Evolutionary conservation across 306 rosid species (phyloP), one percentile per base, ranked within the genome.

Genomic region (Prunus mongolica): DNA sequence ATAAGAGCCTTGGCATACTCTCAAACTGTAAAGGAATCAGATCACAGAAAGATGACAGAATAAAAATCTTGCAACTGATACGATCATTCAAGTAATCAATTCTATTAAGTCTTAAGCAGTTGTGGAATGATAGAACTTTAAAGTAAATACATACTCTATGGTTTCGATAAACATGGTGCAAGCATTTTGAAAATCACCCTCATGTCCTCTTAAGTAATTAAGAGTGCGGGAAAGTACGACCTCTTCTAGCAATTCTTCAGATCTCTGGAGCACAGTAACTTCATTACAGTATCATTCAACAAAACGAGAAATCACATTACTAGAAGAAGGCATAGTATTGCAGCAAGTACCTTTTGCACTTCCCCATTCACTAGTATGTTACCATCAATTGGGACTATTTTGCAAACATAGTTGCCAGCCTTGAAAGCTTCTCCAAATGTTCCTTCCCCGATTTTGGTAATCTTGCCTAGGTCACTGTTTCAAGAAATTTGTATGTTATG

Each of bases 371-470:
- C 99, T 67, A 82, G 80, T 61, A 85, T 76, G 78, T 92, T 90
- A 44, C 99, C 99, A 65, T 90, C 97, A 65, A 95, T 75, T 52
- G 99, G 99, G 82, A 95, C 97, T 80, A 95, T 82, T 86, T 95
- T 95, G 84, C 97, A 90, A 61, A 95, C 99, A 52, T 81, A 83
- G 56, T 83, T 84, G 50, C 89, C 93, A 87, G 84, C 88, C 87
- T 79, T 92, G 76, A 95, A 92, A 81, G 97, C 99, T 84, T 95
- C 97, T 77, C 97, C 97, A 74, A 64, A 92, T 38, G 99, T 95
- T 71, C 99, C 99, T 84, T 95, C 99, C 13, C 99, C 99, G 74
- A 91, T 49, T 87, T 95, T 95, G 50, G 79, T 84, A 63, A 92
- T 83, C 41, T 79, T 83, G 77, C 87, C 82, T 14, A 84, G 84